A percentile compares a stretch with the other conserved stretches of the same genome.
These are phyloP conservation scores for Aurantiochytrium sp. DNA, from an alignment of 108 stramenopile species.

Conservation along the genomic window DNA sequence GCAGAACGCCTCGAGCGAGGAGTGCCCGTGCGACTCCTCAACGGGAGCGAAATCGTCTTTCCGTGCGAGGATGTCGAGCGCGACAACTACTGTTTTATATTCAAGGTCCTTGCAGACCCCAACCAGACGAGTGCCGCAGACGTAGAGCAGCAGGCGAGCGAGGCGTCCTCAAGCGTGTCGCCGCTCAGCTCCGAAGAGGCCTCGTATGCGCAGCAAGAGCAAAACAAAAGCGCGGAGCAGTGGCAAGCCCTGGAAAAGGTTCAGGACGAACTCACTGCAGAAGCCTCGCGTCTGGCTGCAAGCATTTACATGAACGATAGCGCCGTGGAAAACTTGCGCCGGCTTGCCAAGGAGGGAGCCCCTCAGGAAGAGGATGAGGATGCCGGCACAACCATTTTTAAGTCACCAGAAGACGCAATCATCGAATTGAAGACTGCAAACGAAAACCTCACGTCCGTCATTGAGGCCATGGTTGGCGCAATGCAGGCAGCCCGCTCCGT, in stretches of 20 bases:
- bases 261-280: neutral
- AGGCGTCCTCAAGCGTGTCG: neutral
- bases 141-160: neutral
- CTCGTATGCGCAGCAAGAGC: neutral
- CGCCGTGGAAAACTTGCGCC: neutral
- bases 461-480: neutral
- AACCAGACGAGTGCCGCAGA: neutral
- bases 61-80: constrained; percentile 2
- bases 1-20: neutral
- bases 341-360: neutral
- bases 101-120: neutral
- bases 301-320: neutral
- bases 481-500: neutral
- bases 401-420: neutral
- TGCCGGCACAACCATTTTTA: neutral
- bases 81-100: neutral
- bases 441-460: neutral
- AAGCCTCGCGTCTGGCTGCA: neutral
- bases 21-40: neutral
- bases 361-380: neutral
- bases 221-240: neutral
- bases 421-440: neutral
- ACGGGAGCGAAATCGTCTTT: neutral
- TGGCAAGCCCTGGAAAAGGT: neutral
- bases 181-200: neutral